phyloP scores from a whole-genome alignment of 2,329 filamentous ascomycete species.

The Leptographium galeiforme region DNA sequence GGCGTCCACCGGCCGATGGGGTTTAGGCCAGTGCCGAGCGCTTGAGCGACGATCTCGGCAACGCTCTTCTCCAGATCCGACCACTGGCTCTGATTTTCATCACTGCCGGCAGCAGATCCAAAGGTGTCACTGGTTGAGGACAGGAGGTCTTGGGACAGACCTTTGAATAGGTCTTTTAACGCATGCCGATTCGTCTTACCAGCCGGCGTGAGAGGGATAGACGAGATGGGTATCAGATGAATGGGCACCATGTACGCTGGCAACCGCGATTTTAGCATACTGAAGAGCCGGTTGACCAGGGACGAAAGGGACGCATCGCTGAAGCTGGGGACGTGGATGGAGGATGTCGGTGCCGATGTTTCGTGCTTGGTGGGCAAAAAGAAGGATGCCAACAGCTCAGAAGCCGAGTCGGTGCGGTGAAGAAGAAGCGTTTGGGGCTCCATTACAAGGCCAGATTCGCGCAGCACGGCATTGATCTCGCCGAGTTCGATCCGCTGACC shows the following conservation, averaged over 20 bases:
- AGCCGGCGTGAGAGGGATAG: conserved; percentile 57
- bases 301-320: conserved; percentile 13
- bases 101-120: neutral
- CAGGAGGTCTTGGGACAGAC: conserved; percentile 26
- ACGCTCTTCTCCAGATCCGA: conserved; percentile 38
- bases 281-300: conserved; percentile 34
- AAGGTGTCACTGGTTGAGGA: neutral
- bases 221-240: conserved; percentile 54
- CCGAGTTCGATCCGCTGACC: conserved; percentile 68
- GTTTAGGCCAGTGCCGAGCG: conserved; percentile 28
- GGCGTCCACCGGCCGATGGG: conserved; percentile 52
- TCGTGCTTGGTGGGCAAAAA: conserved; percentile 36
- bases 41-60: conserved; percentile 36
- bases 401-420: conserved; percentile 20
- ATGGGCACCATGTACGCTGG: conserved; percentile 71
- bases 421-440: conserved; percentile 54
- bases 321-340: conserved; percentile 25
- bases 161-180: conserved; percentile 34
- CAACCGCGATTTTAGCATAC: conserved; percentile 39
- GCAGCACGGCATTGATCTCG: conserved; percentile 55
- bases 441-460: conserved; percentile 34
- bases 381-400: conserved; percentile 53
- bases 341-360: conserved; percentile 4
- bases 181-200: conserved; percentile 56
- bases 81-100: neutral